These are phyloP conservation scores for Nakazawaea wyomingensis DNA, from an alignment of 805 yeast genomes.

Conservation along the genomic window DNA sequence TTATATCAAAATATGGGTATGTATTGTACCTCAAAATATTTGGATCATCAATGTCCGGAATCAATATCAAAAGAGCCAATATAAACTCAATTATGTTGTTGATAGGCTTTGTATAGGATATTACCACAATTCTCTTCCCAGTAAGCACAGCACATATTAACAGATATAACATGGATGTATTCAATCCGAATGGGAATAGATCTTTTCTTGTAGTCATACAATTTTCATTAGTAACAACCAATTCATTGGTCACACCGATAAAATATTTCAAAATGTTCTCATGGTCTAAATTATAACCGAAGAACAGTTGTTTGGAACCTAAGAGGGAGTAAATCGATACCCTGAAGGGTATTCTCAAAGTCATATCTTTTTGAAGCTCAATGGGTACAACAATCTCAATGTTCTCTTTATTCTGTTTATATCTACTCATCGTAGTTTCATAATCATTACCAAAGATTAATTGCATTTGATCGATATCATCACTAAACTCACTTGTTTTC, in stretches of 20 bases:
- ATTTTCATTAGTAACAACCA: background rate
- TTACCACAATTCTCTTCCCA: constrained; percentile 36
- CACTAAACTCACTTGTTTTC: constrained; percentile 1
- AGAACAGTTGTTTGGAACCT: constrained; percentile 20
- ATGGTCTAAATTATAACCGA: constrained; percentile 27
- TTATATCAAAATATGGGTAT: constrained; percentile 59
- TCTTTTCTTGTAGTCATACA: background rate
- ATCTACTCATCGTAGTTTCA: constrained; percentile 8
- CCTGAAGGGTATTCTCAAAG: constrained; percentile 20
- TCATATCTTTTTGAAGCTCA: background rate
- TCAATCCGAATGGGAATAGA: constrained; percentile 13
- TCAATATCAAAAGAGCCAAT: constrained; percentile 33
- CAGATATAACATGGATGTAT: constrained; percentile 40
- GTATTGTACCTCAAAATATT: constrained; percentile 17
- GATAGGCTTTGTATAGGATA: constrained; percentile 37
- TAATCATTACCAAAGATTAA: constrained; percentile 4
- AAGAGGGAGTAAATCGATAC: constrained; percentile 24
- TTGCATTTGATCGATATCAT: constrained; percentile 1
- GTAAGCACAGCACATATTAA: constrained; percentile 44
- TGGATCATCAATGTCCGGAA: background rate
- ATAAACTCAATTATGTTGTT: constrained; percentile 43
- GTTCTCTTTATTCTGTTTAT: constrained; percentile 19
- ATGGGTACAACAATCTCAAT: constrained; percentile 2
- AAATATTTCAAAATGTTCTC: constrained; percentile 20
- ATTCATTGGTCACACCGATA: constrained; percentile 19